Conservation (phyloP, 306 rosid species). For the Castanopsis chinensis region DNA sequence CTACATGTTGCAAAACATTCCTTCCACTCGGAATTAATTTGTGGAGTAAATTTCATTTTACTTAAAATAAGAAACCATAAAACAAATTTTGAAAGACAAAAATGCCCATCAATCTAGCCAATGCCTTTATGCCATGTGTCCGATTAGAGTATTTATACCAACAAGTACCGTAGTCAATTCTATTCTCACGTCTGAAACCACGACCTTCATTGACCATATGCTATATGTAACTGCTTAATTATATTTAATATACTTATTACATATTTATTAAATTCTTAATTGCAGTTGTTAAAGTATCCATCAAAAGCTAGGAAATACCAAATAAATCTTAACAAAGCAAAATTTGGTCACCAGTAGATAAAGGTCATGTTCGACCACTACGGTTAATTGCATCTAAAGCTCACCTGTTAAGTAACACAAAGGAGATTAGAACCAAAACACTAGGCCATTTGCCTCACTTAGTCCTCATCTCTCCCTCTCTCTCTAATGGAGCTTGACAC, state of each 20-base stretch:
- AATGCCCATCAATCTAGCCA: too few species aligned
- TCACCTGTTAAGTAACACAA: conserved; percentile 43
- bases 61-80: too few species aligned
- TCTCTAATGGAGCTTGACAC: conserved; percentile 53
- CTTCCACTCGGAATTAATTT: too few species aligned
- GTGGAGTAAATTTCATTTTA: too few species aligned
- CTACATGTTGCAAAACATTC: too few species aligned
- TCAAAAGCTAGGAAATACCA: conserved; percentile 11
- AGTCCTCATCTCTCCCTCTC: conserved; percentile 26
- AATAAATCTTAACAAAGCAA: background rate
- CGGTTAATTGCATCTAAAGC: conserved; percentile 33
- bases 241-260: conserved; percentile 14
- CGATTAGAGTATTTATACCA: background rate
- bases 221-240: conserved; percentile 30
- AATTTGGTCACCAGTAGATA: conserved; percentile 36
- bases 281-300: conserved; percentile 25
- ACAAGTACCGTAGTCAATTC: too few species aligned
- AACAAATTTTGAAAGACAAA: too few species aligned
- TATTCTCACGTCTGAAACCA: background rate
- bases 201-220: conserved; percentile 35
- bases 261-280: conserved; percentile 26
- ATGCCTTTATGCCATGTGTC: background rate
- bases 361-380: conserved; percentile 26
- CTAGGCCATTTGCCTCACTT: conserved; percentile 21
- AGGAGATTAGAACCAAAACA: conserved; percentile 20